A percentile compares a stretch with the other conserved stretches of the same genome.
phyloP scores from a whole-genome alignment of 345 rosid species.

The Murraya koenigii region DNA sequence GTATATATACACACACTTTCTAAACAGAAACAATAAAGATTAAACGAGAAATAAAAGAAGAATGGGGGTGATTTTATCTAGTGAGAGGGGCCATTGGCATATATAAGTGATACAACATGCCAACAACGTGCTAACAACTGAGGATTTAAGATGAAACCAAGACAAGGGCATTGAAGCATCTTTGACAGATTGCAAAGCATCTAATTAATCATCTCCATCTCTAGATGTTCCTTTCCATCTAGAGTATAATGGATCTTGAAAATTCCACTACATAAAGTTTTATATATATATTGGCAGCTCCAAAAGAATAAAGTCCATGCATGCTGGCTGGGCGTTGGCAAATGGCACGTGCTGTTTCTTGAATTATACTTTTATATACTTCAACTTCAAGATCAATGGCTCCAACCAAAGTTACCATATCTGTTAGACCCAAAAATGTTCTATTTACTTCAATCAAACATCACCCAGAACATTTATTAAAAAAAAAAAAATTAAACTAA shows the following conservation, averaged over 20 bases:
- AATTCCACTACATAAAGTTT: no score
- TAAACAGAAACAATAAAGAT: no score
- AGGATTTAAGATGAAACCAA: neutral
- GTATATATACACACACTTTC: no score
- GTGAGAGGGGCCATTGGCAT: neutral
- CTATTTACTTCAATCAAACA: no score
- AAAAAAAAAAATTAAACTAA: no score
- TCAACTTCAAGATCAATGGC: neutral
- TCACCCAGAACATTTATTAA: no score
- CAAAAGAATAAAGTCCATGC: neutral
- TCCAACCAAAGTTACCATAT: no score
- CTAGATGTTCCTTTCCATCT: neutral
- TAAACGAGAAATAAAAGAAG: no score
- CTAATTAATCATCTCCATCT: neutral
- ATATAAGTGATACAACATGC: neutral
- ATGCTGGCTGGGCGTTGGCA: neutral
- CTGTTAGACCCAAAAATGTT: no score
- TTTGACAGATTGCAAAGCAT: neutral
- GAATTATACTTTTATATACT: neutral
- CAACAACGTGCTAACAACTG: neutral
- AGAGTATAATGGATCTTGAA: neutral
- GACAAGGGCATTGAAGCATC: neutral
- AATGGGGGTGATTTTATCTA: neutral
- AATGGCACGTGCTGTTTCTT: neutral
- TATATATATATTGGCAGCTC: neutral